Evolutionary conservation across 2,329 filamentous ascomycete species (phyloP).

Genomic region (Paracamarosporium sp.): DNA sequence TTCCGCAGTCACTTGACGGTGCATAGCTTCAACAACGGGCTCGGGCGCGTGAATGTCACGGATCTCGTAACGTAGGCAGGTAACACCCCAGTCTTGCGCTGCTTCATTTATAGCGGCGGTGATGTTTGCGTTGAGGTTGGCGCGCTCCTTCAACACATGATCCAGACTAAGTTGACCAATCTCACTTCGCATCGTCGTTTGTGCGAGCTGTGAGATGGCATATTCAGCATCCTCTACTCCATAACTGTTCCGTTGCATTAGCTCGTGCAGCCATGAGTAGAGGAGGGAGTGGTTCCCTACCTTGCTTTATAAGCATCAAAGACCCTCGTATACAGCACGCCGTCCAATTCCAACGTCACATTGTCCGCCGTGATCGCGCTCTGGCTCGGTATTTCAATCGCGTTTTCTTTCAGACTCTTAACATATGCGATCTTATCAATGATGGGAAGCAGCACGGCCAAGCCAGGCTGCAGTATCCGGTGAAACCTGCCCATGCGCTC

Average conservation of each 20-base stretch:
- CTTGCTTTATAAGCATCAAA: constrained; percentile 98
- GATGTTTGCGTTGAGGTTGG: constrained; percentile 95
- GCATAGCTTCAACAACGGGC: constrained; percentile 95
- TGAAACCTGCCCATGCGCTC: constrained; percentile 99
- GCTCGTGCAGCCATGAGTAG: not conserved
- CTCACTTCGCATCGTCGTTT: constrained; percentile 98
- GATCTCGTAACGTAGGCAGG: constrained; percentile 96
- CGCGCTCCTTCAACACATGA: constrained; percentile 96
- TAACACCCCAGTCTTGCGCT: constrained; percentile 94
- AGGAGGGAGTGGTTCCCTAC: constrained; percentile 54
- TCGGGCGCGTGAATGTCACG: constrained; percentile 96
- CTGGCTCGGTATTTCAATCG: constrained; percentile 96
- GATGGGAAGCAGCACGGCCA: constrained; percentile 87
- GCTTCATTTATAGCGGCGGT: constrained; percentile 99
- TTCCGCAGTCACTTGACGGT: constrained; percentile 96
- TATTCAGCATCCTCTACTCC: constrained; percentile 99
- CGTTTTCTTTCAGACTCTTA: constrained; percentile 94
- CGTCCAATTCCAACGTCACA: constrained; percentile 94
- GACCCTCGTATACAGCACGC: constrained; percentile 92
- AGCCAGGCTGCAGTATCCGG: constrained; percentile 87
- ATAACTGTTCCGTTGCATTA: constrained; percentile 68
- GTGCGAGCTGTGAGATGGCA: constrained; percentile 95
- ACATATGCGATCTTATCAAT: constrained; percentile 97
- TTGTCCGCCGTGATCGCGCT: constrained; percentile 99
- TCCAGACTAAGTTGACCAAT: constrained; percentile 96